A percentile compares a stretch with the other conserved stretches of the same genome.
Evolutionary conservation across 257 asterid genomes (phyloP).

Genomic region (Coffea canephora): DNA sequence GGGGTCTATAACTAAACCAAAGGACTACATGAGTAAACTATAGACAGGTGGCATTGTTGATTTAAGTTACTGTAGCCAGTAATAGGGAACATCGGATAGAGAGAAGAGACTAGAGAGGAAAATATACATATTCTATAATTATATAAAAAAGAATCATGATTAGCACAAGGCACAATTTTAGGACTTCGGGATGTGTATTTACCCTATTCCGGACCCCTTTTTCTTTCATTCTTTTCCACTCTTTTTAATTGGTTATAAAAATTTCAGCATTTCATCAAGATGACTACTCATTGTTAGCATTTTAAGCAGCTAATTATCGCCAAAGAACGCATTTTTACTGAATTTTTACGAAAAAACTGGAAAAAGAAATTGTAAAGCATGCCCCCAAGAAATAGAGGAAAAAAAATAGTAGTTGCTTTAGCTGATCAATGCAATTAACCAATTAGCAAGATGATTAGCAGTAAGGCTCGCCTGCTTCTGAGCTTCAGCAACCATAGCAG

Average conservation of each 20-base stretch:
- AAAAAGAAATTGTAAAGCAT: not conserved
- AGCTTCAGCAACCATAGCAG: constrained; percentile 94
- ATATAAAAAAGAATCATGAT: not conserved
- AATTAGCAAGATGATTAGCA: not conserved
- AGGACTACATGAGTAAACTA: not conserved
- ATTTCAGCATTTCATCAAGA: not conserved
- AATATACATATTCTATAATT: no score
- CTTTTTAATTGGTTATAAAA: not conserved
- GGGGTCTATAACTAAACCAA: not conserved
- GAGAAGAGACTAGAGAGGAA: not conserved
- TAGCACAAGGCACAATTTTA: not conserved
- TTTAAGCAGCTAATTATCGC: not conserved
- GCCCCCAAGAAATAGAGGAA: not conserved
- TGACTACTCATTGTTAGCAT: not conserved
- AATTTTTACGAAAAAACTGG: not conserved
- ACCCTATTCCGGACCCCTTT: not conserved
- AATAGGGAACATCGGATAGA: not conserved
- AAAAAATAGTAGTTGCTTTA: not conserved
- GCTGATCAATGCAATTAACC: not conserved
- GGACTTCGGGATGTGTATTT: not conserved
- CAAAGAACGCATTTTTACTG: not conserved
- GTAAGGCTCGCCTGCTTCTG: constrained; percentile 51
- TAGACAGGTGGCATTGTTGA: not conserved
- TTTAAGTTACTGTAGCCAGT: not conserved
- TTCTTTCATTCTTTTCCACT: not conserved